phyloP scores from a whole-genome alignment of 495 filamentous ascomycete species.

The Parathielavia hyrcaniae region DNA sequence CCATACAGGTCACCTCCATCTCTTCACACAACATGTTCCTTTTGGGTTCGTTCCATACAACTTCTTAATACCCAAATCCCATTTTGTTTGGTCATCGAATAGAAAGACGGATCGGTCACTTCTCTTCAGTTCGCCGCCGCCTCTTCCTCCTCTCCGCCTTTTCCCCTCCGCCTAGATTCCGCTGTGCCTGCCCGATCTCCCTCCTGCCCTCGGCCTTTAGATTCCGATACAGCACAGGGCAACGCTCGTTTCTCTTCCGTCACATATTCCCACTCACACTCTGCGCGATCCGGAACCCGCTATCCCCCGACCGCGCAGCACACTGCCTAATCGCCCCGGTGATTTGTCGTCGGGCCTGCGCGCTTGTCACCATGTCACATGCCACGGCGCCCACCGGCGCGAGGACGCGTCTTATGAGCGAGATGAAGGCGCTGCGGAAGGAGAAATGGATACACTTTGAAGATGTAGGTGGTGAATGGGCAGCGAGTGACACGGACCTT shows the following conservation, averaged over 20 bases:
- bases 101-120: neutral
- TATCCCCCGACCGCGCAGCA: neutral
- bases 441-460: slow-evolving; percentile 92
- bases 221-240: neutral
- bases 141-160: neutral
- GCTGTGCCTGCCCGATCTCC: neutral
- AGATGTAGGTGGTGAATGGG: slow-evolving; percentile 26
- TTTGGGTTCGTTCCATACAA: neutral
- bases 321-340: neutral
- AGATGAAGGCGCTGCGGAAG: slow-evolving; percentile 73
- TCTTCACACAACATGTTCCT: neutral
- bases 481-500: neutral
- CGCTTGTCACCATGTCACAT: slow-evolving; percentile 15
- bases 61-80: neutral
- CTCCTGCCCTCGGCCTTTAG: no score
- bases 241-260: neutral
- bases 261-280: neutral
- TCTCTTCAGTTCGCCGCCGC: slow-evolving; percentile 1
- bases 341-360: neutral
- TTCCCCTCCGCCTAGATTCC: neutral
- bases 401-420: slow-evolving; percentile 80
- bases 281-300: neutral
- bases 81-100: neutral
- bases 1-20: no score
- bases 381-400: slow-evolving; percentile 40